Conservation (phyloP, 768 basidiomycete genomes). For the Lactifluus subvellereus region DNA sequence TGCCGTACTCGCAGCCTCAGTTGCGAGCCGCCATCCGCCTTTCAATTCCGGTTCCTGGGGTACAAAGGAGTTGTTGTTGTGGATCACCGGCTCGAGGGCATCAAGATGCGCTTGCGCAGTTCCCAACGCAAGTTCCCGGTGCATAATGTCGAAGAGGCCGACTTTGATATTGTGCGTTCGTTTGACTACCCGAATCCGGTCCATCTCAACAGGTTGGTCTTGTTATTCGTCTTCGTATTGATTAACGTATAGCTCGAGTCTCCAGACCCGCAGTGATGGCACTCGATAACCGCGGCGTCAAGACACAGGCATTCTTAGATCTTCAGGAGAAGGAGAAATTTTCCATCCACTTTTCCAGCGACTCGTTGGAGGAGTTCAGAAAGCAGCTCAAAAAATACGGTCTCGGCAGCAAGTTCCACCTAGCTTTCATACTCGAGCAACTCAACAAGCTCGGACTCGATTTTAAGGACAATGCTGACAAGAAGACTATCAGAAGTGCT, state of each 20-base stretch:
- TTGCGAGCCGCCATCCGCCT: constrained; percentile 34
- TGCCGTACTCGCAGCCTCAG: constrained; percentile 32
- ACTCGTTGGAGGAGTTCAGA: constrained; percentile 16
- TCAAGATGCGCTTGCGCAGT: constrained; percentile 61
- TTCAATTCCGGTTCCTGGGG: constrained; percentile 75
- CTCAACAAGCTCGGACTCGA: constrained; percentile 31
- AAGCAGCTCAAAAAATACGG: constrained; percentile 44
- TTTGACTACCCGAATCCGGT: constrained; percentile 55
- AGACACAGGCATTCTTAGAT: too few species aligned
- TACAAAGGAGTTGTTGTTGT: constrained; percentile 78
- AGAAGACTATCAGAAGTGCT: constrained; percentile 41
- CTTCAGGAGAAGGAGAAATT: constrained; percentile 46
- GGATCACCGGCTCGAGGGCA: constrained; percentile 51
- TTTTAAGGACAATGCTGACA: constrained; percentile 34
- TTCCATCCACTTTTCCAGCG: too few species aligned
- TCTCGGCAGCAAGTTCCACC: constrained; percentile 41
- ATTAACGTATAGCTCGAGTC: too few species aligned
- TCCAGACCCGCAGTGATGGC: too few species aligned
- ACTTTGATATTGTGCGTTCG: constrained; percentile 68
- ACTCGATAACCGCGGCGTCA: too few species aligned
- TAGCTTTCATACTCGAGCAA: constrained; percentile 28
- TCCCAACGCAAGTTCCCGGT: constrained; percentile 76
- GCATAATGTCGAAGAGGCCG: constrained; percentile 37
- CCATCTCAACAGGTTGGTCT: constrained; percentile 63
- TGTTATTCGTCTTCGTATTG: background rate